These are phyloP conservation scores for Scleroderma citrinum DNA, from an alignment of 768 basidiomycete genomes.

Conservation along the genomic window DNA sequence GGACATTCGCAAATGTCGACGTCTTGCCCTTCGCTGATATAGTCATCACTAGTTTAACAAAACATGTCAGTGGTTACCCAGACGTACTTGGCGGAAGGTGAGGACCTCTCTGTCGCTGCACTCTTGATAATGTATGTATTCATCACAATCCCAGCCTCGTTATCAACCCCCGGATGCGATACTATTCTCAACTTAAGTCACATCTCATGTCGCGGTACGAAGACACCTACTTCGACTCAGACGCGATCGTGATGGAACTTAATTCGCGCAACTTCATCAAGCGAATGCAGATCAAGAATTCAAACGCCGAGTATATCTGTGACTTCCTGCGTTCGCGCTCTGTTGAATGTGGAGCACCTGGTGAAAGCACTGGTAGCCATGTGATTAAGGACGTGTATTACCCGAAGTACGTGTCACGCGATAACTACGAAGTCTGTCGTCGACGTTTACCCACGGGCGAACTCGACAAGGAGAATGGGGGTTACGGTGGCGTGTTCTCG, in stretches of 20 bases:
- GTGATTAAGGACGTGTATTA: constrained; percentile 84
- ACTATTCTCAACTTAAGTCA: constrained; percentile 62
- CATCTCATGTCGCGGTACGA: constrained; percentile 59
- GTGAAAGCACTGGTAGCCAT: constrained; percentile 5
- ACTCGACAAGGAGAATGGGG: constrained; percentile 23
- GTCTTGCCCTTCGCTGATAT: constrained; percentile 83
- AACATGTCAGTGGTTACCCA: constrained; percentile 89
- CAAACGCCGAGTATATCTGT: constrained; percentile 77
- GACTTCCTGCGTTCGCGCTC: constrained; percentile 66
- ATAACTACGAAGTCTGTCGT: constrained; percentile 67
- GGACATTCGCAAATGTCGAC: constrained; percentile 91
- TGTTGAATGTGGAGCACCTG: constrained; percentile 30
- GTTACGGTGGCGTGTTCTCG: constrained; percentile 85
- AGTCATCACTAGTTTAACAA: constrained; percentile 86
- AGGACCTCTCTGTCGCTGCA: constrained; percentile 15
- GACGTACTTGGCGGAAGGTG: constrained; percentile 99
- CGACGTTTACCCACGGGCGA: constrained; percentile 26
- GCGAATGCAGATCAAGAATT: constrained; percentile 71
- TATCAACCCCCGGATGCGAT: constrained; percentile 70
- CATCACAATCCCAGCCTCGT: constrained; percentile 53
- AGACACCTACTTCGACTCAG: constrained; percentile 84
- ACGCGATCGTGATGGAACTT: constrained; percentile 94
- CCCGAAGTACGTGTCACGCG: constrained; percentile 72
- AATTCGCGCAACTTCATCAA: constrained; percentile 89
- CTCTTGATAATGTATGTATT: not conserved